Evolutionary conservation across 1,139 yeast genomes (phyloP), one percentile per base, ranked within the genome.

Genomic region (Zygosaccharomyces pseudobailii): DNA sequence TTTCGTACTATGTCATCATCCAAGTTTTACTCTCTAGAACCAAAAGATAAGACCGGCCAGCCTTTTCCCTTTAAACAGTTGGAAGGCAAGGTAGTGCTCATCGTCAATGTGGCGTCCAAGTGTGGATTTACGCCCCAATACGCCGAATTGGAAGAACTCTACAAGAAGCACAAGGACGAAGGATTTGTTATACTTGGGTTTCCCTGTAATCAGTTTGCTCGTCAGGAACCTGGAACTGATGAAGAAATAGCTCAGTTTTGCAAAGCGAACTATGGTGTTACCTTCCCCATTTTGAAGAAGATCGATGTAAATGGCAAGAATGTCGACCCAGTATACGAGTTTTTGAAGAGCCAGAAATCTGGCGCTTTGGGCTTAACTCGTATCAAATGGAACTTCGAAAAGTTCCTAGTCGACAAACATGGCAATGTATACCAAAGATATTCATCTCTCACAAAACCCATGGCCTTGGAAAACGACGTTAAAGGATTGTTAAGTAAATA

Each of bases 371-470:
- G 96, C 13, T 82, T 88, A 66, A 75, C 74, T 51, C 92, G 95
- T 27, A 78, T 90, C 58, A 82, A 87, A 66, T 92, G 97, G 98
- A 92, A 92, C 72, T 92, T 90, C 65, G 97, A 90, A 68, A 92
- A 92, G 73, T 92, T 92, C 71, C 61, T 92, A 45, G 66, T 92
- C 46, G 82, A 83, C 65, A 75, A 76, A 59, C 61, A 79, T 2
- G 98, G 98, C 43, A 65, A 77, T 1, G 96, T 89, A 37, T 79
- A 78, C 40, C 75, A 73, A 49, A 78, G 98, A 63, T 87, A 75
- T 68, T 75, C 82, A 6, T 79, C 95, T 5, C 71, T 80, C 47
- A 79, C 87, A 25, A 74, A 82, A 41, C 97, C 98, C 25, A 59
- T 70, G 33, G 70, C 75, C 17, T 65, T 86, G 40, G 84, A 78